phyloP scores from a whole-genome alignment of 345 rosid genomes.

The Camelina hispida region DNA sequence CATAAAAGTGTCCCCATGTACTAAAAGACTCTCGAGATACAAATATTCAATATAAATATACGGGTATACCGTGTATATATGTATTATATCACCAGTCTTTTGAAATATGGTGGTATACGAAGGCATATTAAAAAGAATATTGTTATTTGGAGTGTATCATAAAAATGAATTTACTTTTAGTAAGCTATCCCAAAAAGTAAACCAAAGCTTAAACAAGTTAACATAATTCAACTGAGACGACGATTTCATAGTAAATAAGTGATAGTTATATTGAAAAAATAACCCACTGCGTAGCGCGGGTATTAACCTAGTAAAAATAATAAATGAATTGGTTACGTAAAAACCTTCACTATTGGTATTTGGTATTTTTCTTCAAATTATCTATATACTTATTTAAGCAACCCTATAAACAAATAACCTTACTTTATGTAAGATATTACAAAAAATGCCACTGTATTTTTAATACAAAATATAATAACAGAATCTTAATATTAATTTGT shows the following conservation, averaged over 20 bases:
- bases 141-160: neutral
- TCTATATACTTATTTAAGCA: too few species aligned
- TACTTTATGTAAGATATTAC: too few species aligned
- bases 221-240: neutral
- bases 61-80: neutral
- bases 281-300: too few species aligned
- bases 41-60: neutral
- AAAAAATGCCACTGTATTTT: too few species aligned
- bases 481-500: too few species aligned
- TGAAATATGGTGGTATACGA: neutral
- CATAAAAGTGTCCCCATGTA: conserved; percentile 3
- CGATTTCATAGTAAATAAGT: neutral
- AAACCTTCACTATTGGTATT: too few species aligned
- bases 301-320: too few species aligned
- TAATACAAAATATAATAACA: too few species aligned
- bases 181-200: neutral
- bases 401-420: too few species aligned
- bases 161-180: neutral
- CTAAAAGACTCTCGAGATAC: neutral
- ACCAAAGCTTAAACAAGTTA: neutral
- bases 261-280: neutral
- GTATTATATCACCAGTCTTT: neutral
- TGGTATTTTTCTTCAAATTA: too few species aligned
- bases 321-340: too few species aligned
- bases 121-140: neutral